These are phyloP conservation scores for Russula abietina DNA, from an alignment of 768 basidiomycete genomes.

Conservation along the genomic window DNA sequence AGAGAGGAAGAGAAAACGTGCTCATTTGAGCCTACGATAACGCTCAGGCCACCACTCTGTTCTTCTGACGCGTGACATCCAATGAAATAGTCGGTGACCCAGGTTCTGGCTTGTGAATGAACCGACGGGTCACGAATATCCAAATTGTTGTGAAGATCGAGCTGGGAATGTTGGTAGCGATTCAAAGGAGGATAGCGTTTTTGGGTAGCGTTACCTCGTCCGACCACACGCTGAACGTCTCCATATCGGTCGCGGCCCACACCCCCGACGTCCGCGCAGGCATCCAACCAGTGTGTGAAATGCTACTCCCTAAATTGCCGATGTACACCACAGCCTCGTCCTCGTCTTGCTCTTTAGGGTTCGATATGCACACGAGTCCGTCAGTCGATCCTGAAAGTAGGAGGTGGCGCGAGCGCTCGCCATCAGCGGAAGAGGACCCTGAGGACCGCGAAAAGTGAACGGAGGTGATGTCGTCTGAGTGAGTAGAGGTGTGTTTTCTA, in stretches of 20 bases:
- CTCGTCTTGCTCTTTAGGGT: slow-evolving; percentile 72
- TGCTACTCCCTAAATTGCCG: slow-evolving; percentile 80
- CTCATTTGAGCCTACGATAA: slow-evolving; percentile 76
- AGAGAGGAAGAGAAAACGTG: slow-evolving; percentile 30
- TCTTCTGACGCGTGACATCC: slow-evolving; percentile 39
- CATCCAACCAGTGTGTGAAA: slow-evolving; percentile 73
- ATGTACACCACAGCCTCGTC: slow-evolving; percentile 79
- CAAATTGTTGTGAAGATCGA: slow-evolving; percentile 49
- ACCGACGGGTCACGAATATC: slow-evolving; percentile 64
- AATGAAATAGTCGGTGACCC: slow-evolving; percentile 78
- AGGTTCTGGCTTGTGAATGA: slow-evolving; percentile 50
- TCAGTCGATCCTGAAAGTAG: slow-evolving; percentile 83
- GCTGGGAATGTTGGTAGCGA: slow-evolving; percentile 34
- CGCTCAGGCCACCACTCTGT: slow-evolving; percentile 38
- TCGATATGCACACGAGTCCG: slow-evolving; percentile 69
- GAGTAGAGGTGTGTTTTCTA: slow-evolving; percentile 75
- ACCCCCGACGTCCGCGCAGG: slow-evolving; percentile 37
- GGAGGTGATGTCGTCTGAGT: slow-evolving; percentile 88
- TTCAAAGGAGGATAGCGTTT: too few species aligned
- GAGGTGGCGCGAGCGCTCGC: slow-evolving; percentile 25
- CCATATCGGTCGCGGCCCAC: slow-evolving; percentile 94
- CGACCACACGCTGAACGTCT: slow-evolving; percentile 84
- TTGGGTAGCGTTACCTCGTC: slow-evolving; percentile 35
- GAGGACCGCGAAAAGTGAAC: slow-evolving; percentile 42
- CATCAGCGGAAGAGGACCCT: background rate